These are phyloP conservation scores for Brassica incana DNA, from an alignment of 345 rosid genomes.

Conservation along the genomic window DNA sequence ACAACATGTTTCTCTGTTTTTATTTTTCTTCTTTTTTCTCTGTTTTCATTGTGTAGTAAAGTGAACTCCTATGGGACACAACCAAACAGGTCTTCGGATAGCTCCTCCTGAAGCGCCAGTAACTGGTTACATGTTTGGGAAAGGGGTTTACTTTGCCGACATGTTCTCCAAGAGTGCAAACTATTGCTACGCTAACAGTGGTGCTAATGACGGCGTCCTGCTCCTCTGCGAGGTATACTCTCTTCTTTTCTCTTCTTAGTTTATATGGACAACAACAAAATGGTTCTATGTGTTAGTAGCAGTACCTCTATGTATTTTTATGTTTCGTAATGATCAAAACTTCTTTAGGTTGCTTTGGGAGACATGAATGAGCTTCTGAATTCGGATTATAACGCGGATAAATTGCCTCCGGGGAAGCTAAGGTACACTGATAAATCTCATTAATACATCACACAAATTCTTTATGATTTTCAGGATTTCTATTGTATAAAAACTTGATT, in stretches of 20 bases:
- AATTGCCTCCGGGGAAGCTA: constrained; percentile 71
- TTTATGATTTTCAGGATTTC: not conserved
- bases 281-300: not conserved
- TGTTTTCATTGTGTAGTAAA: constrained; percentile 12
- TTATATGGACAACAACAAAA: not conserved
- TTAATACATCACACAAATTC: constrained; percentile 1
- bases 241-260: not conserved
- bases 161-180: constrained; percentile 98
- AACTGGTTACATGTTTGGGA: constrained; percentile 93
- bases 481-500: not conserved
- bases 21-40: not conserved
- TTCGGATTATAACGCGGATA: constrained; percentile 69
- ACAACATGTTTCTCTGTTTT: constrained; percentile 5
- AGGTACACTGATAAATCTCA: constrained; percentile 47
- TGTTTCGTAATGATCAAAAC: constrained; percentile 14
- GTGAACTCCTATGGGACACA: constrained; percentile 17
- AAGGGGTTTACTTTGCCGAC: constrained; percentile 95
- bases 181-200: constrained; percentile 62
- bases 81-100: constrained; percentile 72
- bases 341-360: constrained; percentile 80
- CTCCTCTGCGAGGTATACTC: constrained; percentile 78
- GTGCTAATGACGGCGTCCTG: constrained; percentile 63
- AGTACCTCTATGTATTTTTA: not conserved
- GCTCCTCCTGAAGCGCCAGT: constrained; percentile 97
- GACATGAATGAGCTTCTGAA: constrained; percentile 73